phyloP scores from a whole-genome alignment of 768 basidiomycete species.

The Panus rudis region DNA sequence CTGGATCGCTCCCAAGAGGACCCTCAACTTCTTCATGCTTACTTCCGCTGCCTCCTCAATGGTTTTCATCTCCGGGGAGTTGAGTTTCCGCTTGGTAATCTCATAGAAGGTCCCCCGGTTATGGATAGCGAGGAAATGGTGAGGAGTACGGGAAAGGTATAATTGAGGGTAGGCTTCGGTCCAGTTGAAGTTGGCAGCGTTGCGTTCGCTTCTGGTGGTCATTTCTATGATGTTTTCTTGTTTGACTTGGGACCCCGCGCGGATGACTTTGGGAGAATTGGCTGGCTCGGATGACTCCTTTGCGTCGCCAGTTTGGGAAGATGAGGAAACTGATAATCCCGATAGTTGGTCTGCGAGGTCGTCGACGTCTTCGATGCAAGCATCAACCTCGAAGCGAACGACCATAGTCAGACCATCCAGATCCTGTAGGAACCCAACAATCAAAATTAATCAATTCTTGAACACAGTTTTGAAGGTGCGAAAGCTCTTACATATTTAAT shows the following conservation, averaged over 20 bases:
- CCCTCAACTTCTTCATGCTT: slow-evolving; percentile 24
- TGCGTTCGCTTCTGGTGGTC: slow-evolving; percentile 7
- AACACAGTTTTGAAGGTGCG: too few relatives aligned
- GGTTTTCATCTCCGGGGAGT: slow-evolving; percentile 12
- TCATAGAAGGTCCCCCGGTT: slow-evolving; percentile 43
- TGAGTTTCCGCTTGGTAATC: slow-evolving; percentile 37
- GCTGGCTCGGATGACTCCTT: background rate
- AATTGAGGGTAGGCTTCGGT: slow-evolving; percentile 57
- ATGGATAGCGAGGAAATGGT: slow-evolving; percentile 56
- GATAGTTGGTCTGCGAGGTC: slow-evolving; percentile 15
- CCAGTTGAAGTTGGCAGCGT: slow-evolving; percentile 36
- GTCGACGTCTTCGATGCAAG: slow-evolving; percentile 12
- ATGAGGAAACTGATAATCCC: slow-evolving; percentile 9
- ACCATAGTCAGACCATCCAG: slow-evolving; percentile 51
- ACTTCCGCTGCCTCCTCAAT: slow-evolving; percentile 21
- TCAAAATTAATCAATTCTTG: background rate
- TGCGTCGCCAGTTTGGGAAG: background rate
- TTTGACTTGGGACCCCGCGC: slow-evolving; percentile 2
- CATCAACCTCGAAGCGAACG: slow-evolving; percentile 51
- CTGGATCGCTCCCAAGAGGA: slow-evolving; percentile 31
- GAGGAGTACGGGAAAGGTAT: slow-evolving; percentile 60
- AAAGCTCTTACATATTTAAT: slow-evolving; percentile 46
- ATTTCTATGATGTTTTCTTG: slow-evolving; percentile 8
- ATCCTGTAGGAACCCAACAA: slow-evolving; percentile 31
- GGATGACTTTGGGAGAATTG: background rate